Conservation (phyloP, 331 rosid genomes). For the Dryas integrifolia region DNA sequence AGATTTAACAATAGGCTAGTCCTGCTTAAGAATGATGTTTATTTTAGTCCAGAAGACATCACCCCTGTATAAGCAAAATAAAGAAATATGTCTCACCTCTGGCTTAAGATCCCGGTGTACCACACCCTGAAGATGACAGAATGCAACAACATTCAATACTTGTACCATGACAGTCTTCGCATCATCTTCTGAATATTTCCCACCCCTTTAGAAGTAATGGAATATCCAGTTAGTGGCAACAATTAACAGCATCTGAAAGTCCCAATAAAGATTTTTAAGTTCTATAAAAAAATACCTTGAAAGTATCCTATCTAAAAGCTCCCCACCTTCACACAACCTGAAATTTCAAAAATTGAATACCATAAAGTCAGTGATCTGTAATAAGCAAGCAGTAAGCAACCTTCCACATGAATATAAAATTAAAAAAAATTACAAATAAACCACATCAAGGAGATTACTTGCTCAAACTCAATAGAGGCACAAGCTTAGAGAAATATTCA, state of each 20-base stretch:
- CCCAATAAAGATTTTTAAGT: slow-evolving; percentile 16
- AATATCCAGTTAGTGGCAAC: slow-evolving; percentile 27
- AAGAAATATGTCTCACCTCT: slow-evolving; percentile 55
- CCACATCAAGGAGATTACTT: neutral
- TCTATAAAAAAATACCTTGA: slow-evolving; percentile 60
- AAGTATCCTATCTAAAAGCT: slow-evolving; percentile 92
- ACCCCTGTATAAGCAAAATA: slow-evolving; percentile 1
- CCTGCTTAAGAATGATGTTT: neutral
- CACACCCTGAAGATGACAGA: slow-evolving; percentile 99
- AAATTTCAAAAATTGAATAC: slow-evolving; percentile 27
- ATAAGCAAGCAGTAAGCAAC: slow-evolving; percentile 14
- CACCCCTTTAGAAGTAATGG: slow-evolving; percentile 64
- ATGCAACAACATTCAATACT: slow-evolving; percentile 83
- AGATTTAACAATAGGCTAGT: neutral
- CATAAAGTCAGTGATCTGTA: neutral
- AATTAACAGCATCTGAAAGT: slow-evolving; percentile 17
- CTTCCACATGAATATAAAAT: slow-evolving; percentile 4
- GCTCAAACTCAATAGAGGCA: neutral
- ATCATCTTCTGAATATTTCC: slow-evolving; percentile 95
- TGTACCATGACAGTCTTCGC: slow-evolving; percentile 95
- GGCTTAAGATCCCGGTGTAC: slow-evolving; percentile 99
- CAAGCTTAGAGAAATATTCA: neutral
- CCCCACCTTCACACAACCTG: slow-evolving; percentile 99
- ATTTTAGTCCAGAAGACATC: slow-evolving; percentile 1
- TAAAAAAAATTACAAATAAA: neutral